Conservation (phyloP, 495 filamentous ascomycete species). For the Acidiella bohemica region DNA sequence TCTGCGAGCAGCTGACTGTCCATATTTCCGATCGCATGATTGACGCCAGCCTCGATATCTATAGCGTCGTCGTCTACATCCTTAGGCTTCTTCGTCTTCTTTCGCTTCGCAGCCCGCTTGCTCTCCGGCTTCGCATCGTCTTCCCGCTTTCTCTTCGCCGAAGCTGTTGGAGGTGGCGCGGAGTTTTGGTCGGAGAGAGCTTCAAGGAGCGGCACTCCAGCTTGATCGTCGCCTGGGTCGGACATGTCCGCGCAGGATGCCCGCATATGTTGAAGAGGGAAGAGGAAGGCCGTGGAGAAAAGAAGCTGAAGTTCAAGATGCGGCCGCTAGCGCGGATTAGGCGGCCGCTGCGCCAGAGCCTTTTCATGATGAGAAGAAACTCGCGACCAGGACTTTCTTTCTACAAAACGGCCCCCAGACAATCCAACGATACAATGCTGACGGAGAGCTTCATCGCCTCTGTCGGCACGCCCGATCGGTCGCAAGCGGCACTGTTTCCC, state of each 20-base stretch:
- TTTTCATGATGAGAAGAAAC: too few relatives aligned
- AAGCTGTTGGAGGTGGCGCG: conserved; percentile 2
- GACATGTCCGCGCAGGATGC: conserved; percentile 23
- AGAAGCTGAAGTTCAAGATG: too few relatives aligned
- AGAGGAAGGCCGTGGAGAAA: too few relatives aligned
- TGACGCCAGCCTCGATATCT: conserved; percentile 53
- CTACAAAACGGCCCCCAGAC: too few relatives aligned
- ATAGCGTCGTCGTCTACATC: conserved; percentile 43
- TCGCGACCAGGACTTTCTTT: too few relatives aligned
- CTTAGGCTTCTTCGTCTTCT: conserved; percentile 38
- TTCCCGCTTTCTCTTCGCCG: conserved; percentile 26
- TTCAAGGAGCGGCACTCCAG: conserved; percentile 23
- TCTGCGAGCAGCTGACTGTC: conserved; percentile 73
- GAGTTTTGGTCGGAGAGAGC: conserved; percentile 10
- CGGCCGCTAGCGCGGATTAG: too few relatives aligned
- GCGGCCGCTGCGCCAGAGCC: too few relatives aligned
- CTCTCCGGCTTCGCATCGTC: conserved; percentile 13
- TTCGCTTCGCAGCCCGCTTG: conserved; percentile 38
- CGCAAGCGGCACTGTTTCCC: conserved; percentile 48
- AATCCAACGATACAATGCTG: too few relatives aligned
- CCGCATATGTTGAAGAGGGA: too few relatives aligned
- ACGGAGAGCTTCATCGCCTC: conserved; percentile 71
- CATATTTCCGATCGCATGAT: conserved; percentile 68
- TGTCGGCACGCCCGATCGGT: conserved; percentile 48
- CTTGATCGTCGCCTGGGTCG: conserved; percentile 18